Base-by-base conservation (phyloP, 768 basidiomycete species). In the Cantharellus anzutake region DNA sequence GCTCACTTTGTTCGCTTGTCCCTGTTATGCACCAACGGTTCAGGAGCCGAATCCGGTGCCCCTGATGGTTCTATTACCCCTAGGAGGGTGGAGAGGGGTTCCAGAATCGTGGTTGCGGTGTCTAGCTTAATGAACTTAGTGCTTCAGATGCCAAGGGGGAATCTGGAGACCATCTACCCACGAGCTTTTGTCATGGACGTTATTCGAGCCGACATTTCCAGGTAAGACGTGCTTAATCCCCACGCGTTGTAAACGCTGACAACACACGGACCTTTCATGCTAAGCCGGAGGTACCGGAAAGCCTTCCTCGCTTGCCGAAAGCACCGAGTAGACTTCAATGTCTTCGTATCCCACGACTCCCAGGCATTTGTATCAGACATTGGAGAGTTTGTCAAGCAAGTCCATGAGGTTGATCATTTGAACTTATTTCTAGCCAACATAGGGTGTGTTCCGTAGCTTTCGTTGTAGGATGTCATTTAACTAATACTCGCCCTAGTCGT, bases 81-180 rank as follows among this genome's bases (percentile, higher is more conserved):
- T 29, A 78, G 94, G 44, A 78, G 86, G 20, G 79, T 97, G 1
- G 96, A 99, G 70, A 74, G 96, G 39, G 96, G 96, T 2, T 83
- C 88, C 4, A 73, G 84, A 61, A 92, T 97, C 41, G 91, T 98
- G 3, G 81, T 84, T 0, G 86, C 84, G 7, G 83, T 96, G 0
- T 84, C 92, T 0, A 90, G 83, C 61, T 72, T 80, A 4, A 97
- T 93, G 88, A 82, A 78, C 65, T 70, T 99, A 41, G 86, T 98
- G 0, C 72, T 99, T 5, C 96, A 99, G 71, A 98, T 98, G 94
- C 96, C 94, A 0, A 74, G 96, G 64, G 96, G 96, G 0, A 98
- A 98, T 70, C 67, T 99, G 62, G 96, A 99, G 73, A 97, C 91
- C 0, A 83, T 99, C 58, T 89, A 85, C 65, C 96, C 96, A 2